phyloP scores from a whole-genome alignment of 352 stramenopile species.

The Phytophthora pseudosyringae region DNA sequence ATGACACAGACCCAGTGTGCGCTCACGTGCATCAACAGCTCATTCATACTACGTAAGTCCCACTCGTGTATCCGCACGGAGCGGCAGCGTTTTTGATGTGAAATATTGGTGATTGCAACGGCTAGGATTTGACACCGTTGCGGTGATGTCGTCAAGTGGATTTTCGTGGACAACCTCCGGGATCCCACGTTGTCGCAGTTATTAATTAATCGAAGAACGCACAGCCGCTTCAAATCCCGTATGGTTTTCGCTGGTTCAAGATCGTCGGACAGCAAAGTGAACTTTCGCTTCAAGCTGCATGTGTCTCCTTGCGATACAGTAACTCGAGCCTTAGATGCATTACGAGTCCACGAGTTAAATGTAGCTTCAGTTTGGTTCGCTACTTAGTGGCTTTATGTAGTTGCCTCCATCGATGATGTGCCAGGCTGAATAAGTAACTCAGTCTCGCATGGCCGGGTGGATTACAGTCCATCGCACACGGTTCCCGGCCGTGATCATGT shows the following conservation, averaged over 20 bases:
- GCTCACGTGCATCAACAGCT: too few species aligned
- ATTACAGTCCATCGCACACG: neutral
- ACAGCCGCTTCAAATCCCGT: constrained; percentile 4
- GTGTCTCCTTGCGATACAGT: too few species aligned
- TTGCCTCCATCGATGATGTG: neutral
- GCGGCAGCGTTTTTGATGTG: neutral
- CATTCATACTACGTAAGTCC: too few species aligned
- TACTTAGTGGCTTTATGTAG: too few species aligned
- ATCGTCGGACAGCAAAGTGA: constrained; percentile 19
- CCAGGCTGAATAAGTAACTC: neutral
- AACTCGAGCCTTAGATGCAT: neutral
- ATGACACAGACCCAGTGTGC: too few species aligned
- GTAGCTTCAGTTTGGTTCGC: neutral
- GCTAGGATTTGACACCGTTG: neutral
- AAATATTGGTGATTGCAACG: neutral
- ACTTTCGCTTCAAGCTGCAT: neutral
- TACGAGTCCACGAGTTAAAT: too few species aligned
- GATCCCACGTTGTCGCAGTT: neutral
- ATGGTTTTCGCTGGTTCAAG: neutral
- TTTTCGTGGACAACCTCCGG: constrained; percentile 5
- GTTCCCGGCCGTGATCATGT: constrained; percentile 1
- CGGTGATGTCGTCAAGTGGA: neutral
- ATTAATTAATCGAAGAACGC: constrained; percentile 2
- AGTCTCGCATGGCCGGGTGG: neutral
- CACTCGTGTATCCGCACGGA: too few species aligned